A percentile compares a stretch with the other conserved stretches of the same genome.
Evolutionary conservation across 1,284 basidiomycete species (phyloP).

Genomic region (Porogramme epimiltina): DNA sequence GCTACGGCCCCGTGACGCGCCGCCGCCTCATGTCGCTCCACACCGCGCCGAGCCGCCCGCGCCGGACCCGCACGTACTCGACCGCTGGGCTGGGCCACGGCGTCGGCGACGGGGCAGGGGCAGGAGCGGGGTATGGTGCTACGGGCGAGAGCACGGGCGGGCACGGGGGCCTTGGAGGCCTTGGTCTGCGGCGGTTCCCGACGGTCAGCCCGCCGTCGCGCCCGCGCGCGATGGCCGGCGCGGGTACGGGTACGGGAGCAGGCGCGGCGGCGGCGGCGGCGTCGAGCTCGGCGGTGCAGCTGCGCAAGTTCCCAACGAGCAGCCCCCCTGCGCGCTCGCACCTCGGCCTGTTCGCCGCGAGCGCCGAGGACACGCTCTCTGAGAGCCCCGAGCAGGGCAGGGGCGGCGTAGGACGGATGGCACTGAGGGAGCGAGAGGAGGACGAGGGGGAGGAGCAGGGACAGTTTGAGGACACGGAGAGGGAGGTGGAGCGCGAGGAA

Average conservation of each 20-base stretch:
- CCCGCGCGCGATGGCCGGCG: conserved; percentile 5
- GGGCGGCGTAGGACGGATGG: background rate
- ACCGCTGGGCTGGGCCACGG: conserved; percentile 1
- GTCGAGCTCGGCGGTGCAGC: background rate
- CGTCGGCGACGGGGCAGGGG: background rate
- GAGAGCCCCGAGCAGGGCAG: conserved; percentile 35
- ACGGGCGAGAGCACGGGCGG: background rate
- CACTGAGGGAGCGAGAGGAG: conserved; percentile 35
- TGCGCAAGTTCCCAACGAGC: conserved; percentile 4
- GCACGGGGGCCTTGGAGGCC: background rate
- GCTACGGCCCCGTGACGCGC: conserved; percentile 62
- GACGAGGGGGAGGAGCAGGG: conserved; percentile 40
- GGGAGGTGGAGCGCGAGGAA: conserved; percentile 34
- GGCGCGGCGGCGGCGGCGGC: background rate
- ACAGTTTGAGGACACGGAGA: conserved; percentile 28
- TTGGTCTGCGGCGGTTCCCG: conserved; percentile 27
- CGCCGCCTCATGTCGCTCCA: conserved; percentile 53
- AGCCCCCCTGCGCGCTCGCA: conserved; percentile 19
- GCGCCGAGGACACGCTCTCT: conserved; percentile 28
- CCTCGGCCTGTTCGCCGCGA: conserved; percentile 15
- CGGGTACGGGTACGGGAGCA: background rate
- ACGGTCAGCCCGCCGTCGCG: conserved; percentile 19
- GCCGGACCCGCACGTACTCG: conserved; percentile 13
- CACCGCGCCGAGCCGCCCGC: conserved; percentile 17
- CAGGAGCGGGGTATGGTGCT: conserved; percentile 6